Conservation (phyloP, 2,329 filamentous ascomycete species). For the Ophiocordyceps australis region DNA sequence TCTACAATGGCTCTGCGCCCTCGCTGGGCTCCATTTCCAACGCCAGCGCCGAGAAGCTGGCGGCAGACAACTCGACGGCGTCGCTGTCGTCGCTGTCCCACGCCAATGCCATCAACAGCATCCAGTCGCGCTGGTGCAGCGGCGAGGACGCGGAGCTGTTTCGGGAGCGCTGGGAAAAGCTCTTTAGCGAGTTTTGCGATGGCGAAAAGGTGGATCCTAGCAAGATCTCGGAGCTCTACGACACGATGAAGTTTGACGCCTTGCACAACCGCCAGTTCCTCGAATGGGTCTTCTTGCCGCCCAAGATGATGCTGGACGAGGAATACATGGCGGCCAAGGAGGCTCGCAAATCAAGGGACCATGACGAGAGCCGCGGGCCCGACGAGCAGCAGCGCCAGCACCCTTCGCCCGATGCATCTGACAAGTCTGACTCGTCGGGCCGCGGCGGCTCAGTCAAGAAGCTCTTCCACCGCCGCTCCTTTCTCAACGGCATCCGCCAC, state of each 20-base stretch:
- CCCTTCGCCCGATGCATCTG: slow-evolving; percentile 13
- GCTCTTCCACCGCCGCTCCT: slow-evolving; percentile 42
- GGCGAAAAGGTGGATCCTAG: slow-evolving; percentile 96
- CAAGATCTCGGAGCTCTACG: slow-evolving; percentile 96
- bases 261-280: slow-evolving; percentile 91
- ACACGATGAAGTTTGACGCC: slow-evolving; percentile 99
- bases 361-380: slow-evolving; percentile 18
- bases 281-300: slow-evolving; percentile 93
- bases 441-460: slow-evolving; percentile 17
- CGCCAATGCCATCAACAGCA: slow-evolving; percentile 43
- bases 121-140: slow-evolving; percentile 90
- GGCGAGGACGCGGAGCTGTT: slow-evolving; percentile 91
- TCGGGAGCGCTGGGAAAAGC: slow-evolving; percentile 93
- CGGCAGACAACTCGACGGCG: slow-evolving; percentile 19
- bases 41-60: slow-evolving; percentile 25
- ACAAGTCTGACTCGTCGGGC: slow-evolving; percentile 20
- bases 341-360: slow-evolving; percentile 18
- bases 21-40: slow-evolving; percentile 41
- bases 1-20: slow-evolving; percentile 48
- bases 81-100: slow-evolving; percentile 36
- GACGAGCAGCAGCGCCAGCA: slow-evolving; percentile 17
- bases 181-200: slow-evolving; percentile 92
- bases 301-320: slow-evolving; percentile 59
- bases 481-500: slow-evolving; percentile 33
- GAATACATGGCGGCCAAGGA: slow-evolving; percentile 34